Percentiles rank a stretch among this genome's conserved stretches.
phyloP scores from a whole-genome alignment of 2,329 filamentous ascomycete genomes.

The Pseudogymnoascus sp. region DNA sequence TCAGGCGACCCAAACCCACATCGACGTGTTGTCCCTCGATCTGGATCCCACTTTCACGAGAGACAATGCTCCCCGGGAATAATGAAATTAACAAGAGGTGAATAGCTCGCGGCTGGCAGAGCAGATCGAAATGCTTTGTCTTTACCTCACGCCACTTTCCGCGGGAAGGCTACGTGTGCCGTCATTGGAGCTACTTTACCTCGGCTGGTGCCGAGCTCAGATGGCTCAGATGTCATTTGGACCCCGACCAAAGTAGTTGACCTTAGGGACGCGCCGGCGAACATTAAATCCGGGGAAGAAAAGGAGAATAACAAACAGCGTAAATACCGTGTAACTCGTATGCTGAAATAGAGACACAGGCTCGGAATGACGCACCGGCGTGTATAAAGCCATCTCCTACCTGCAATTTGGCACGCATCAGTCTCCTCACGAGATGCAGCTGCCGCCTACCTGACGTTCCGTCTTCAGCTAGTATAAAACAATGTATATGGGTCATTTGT shows the following conservation, averaged over 20 bases:
- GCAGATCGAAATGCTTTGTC: conserved; percentile 30
- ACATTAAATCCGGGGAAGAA: not conserved
- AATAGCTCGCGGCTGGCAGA: not conserved
- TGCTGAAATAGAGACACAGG: not conserved
- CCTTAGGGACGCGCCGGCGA: not conserved
- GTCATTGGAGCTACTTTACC: not conserved
- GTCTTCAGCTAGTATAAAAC: not conserved
- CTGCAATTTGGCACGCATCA: not conserved
- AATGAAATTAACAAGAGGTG: not conserved
- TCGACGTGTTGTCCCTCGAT: not conserved
- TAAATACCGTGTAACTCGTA: not conserved
- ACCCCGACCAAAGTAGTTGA: not conserved
- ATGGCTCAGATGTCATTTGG: not conserved
- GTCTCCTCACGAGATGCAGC: not conserved
- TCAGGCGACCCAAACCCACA: not conserved
- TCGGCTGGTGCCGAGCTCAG: not conserved
- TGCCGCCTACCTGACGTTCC: not conserved
- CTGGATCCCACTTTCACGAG: not conserved
- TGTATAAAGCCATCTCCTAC: not conserved
- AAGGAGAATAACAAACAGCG: not conserved
- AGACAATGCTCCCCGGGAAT: not conserved
- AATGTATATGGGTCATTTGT: not conserved
- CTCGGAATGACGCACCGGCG: not conserved
- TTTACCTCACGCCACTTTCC: not conserved
- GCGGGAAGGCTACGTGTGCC: not conserved